These are phyloP conservation scores for Ustilago hordei DNA, from an alignment of 1,284 basidiomycete genomes.

Conservation along the genomic window DNA sequence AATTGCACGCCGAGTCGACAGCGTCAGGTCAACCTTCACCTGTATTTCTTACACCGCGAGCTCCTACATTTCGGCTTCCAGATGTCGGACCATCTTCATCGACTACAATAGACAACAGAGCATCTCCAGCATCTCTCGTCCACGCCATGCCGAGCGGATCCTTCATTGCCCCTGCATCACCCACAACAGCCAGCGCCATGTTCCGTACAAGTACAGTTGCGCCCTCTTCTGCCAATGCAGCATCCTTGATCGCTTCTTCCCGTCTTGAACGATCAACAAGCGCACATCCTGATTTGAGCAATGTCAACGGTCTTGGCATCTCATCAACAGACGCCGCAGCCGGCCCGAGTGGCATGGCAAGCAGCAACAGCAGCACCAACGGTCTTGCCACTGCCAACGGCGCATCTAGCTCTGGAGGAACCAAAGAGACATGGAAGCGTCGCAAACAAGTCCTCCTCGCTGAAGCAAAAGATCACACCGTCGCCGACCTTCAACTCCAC, in stretches of 20 bases:
- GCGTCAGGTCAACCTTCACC: slow-evolving; percentile 27
- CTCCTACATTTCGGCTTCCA: slow-evolving; percentile 27
- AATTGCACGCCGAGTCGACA: slow-evolving; percentile 4
- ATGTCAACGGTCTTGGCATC: slow-evolving; percentile 40
- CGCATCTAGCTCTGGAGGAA: slow-evolving; percentile 27
- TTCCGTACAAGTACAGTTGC: slow-evolving; percentile 33
- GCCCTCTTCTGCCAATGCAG: background rate
- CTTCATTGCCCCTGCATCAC: slow-evolving; percentile 32
- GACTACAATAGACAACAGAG: slow-evolving; percentile 1
- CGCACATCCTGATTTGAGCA: slow-evolving; percentile 28
- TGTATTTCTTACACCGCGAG: slow-evolving; percentile 29
- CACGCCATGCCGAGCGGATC: slow-evolving; percentile 20
- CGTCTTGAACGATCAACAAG: slow-evolving; percentile 27
- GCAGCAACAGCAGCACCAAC: slow-evolving; percentile 1
- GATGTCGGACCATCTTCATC: slow-evolving; percentile 5
- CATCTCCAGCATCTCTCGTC: background rate
- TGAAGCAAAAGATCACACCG: slow-evolving; percentile 54
- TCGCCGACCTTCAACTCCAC: slow-evolving; percentile 60
- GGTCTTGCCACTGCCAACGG: background rate
- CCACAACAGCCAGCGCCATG: slow-evolving; percentile 20
- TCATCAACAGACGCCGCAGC: slow-evolving; percentile 9
- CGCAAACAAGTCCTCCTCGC: slow-evolving; percentile 57
- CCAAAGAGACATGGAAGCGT: slow-evolving; percentile 58
- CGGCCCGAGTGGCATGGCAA: slow-evolving; percentile 2
- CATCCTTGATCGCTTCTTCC: background rate